Evolutionary conservation across 495 filamentous ascomycete genomes (phyloP), one percentile per base, ranked within the genome.

Genomic region (Neurospora sp.): DNA sequence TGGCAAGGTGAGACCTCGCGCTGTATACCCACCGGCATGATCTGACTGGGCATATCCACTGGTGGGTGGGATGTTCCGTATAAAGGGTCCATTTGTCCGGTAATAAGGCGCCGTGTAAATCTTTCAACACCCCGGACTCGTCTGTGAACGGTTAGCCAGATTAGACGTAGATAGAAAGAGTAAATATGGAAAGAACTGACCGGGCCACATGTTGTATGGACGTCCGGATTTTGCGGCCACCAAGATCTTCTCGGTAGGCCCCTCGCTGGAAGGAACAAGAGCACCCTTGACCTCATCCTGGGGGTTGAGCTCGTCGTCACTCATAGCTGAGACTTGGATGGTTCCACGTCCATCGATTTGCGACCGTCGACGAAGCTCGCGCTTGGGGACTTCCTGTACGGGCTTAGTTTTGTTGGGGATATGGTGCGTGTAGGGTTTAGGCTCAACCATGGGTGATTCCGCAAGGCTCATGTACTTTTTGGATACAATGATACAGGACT

Each of bases 11-110:
- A 3, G n/a, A 9, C 9, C 27, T 27, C 2, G 48, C 12, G 35
- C 12, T 53, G 35, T 70, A 78, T 14, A 75, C 12, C 1, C 40
- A 68, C 17, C 77, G 77, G 31, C 77, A 78, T 8, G 59, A 71
- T 10, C 75, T 70, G 9, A 77, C 39, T 4, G 77, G 77, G 22
- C 77, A 78, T 16, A 77, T 75, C 77, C 77, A 78, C 1, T 73
- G 75, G 9, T 73, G 75, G 16, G 68, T 73, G 1, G 53, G 7
- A 12, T 74, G 38, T 0, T 69, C 70, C 12, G 27, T 69, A 69
- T 75, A 73, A 3, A 44, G 40, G 35, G 70, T 38, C 69, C 76
- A 78, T 7, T 69, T 39, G 3, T 75, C 74, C 3, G 76, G 76
- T 6, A 78, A 1, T 12, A 76, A 22, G 3, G 45, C 44, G 4